Base-by-base conservation (phyloP, 208 protist genomes). In the Angomonas deanei region DNA sequence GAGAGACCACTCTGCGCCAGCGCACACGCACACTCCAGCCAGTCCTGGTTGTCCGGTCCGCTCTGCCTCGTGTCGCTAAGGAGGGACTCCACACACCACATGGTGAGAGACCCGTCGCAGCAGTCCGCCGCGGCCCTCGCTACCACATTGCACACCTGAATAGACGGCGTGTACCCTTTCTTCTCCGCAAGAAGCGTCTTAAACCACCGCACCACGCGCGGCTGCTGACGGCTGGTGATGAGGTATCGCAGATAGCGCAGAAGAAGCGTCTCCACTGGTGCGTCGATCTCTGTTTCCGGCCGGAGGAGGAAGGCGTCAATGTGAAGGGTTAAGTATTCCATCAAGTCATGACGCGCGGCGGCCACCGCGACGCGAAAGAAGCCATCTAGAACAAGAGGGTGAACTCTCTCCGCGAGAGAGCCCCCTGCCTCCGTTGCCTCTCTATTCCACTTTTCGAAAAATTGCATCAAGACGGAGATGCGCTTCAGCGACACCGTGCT, bases 1-100 rank as follows among this genome's bases (percentile, higher is more conserved):
- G 70, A 76, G n/a, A 77, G 62, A 3, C 72, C 72, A 33, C 75
- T 81, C 15, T 78, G 79, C 26, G 88, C 88, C 27, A 81, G 68
- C 17, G 84, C 79, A 39, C 68, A 76, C 34, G 90, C 67, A 60
- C 77, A 86, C 33, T 46, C 39, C 46, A 91, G 84, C 53, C 91
- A 61, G 57, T 88, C 84, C 0, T 27, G 31, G 11, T 76, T 73
- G 15, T 71, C 76, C 28, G 82, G 78, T 31, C 75, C 42, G 33
- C 61, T n/a, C 8, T 65, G 52, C 55, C 85, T 72, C 13, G 21
- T 30, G 34, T 63, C 70, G 19, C 31, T 19, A 0, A 84, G 62
- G 58, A 71, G 73, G 6, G 68, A 46, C 61, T 80, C 67, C n/a
- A 84, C 57, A 47, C 74, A 84, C 67, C 74, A 76, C 59, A 67